These are phyloP conservation scores for Daldinia concentrica DNA, from an alignment of 495 filamentous ascomycete genomes.

Conservation along the genomic window DNA sequence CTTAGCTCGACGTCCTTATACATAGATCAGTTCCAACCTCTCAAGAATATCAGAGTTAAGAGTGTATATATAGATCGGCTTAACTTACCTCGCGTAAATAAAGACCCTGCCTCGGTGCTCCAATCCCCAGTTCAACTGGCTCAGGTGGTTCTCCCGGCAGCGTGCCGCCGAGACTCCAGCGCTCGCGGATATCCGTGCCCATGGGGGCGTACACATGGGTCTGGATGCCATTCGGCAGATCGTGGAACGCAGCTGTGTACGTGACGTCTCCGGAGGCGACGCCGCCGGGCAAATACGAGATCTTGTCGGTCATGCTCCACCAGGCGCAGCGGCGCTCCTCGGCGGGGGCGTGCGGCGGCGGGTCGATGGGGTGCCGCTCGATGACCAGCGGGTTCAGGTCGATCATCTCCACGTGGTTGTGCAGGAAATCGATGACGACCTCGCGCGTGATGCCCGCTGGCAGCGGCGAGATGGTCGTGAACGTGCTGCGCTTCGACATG, in stretches of 20 bases:
- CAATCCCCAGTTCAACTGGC: constrained; percentile 67
- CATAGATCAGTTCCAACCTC: not conserved
- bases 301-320: constrained; percentile 77
- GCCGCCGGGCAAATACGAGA: constrained; percentile 75
- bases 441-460: constrained; percentile 71
- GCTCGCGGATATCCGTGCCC: constrained; percentile 72
- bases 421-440: constrained; percentile 72
- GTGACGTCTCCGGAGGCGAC: constrained; percentile 70
- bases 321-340: constrained; percentile 76
- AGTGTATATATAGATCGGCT: not conserved
- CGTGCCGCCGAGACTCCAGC: constrained; percentile 71
- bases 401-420: constrained; percentile 80
- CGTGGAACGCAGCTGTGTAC: constrained; percentile 79
- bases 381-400: constrained; percentile 82
- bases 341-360: constrained; percentile 66
- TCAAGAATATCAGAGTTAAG: too few relatives aligned
- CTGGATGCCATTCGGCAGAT: constrained; percentile 72
- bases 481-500: constrained; percentile 65
- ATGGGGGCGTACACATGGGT: constrained; percentile 77
- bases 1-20: constrained; percentile 72
- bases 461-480: constrained; percentile 77
- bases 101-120: constrained; percentile 68
- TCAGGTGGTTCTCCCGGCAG: constrained; percentile 69
- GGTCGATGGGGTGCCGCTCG: constrained; percentile 68
- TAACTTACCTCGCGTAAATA: constrained; percentile 68